A percentile compares a stretch with the other conserved stretches of the same genome.
These are phyloP conservation scores for Acacia acuminata DNA, from an alignment of 306 rosid genomes.

Conservation along the genomic window DNA sequence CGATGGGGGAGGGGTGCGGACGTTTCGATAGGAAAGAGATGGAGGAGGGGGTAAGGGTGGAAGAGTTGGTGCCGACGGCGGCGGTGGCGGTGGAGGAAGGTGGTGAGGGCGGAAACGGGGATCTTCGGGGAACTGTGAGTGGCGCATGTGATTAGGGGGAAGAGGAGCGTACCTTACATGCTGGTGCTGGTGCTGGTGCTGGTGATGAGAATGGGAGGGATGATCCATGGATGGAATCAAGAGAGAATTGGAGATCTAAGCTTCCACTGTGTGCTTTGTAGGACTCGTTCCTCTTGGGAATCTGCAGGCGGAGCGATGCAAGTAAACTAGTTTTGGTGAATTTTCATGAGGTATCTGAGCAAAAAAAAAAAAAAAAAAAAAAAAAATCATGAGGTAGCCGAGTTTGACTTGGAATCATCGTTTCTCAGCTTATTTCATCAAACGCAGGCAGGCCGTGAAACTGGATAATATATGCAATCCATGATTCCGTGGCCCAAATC, in stretches of 20 bases:
- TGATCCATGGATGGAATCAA: conserved; percentile 21
- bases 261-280: background rate
- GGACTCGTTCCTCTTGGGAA: background rate
- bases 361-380: too few species aligned
- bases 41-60: conserved; percentile 22
- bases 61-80: background rate
- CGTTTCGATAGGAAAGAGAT: conserved; percentile 9
- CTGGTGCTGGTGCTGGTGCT: conserved; percentile 11
- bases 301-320: background rate
- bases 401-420: background rate
- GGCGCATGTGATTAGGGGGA: conserved; percentile 22
- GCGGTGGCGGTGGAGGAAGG: conserved; percentile 1
- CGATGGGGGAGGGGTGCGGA: conserved; percentile 27
- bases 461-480: background rate
- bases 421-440: background rate
- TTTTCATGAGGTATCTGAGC: background rate
- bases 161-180: conserved; percentile 34
- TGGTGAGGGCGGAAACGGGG: conserved; percentile 28
- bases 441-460: background rate
- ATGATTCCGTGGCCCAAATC: background rate
- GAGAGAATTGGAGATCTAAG: background rate
- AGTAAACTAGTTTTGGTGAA: background rate
- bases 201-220: conserved; percentile 9
- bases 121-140: conserved; percentile 22
- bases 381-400: background rate